phyloP scores from a whole-genome alignment of 2,329 filamentous ascomycete species.

The Pestalotiopsis sp. region DNA sequence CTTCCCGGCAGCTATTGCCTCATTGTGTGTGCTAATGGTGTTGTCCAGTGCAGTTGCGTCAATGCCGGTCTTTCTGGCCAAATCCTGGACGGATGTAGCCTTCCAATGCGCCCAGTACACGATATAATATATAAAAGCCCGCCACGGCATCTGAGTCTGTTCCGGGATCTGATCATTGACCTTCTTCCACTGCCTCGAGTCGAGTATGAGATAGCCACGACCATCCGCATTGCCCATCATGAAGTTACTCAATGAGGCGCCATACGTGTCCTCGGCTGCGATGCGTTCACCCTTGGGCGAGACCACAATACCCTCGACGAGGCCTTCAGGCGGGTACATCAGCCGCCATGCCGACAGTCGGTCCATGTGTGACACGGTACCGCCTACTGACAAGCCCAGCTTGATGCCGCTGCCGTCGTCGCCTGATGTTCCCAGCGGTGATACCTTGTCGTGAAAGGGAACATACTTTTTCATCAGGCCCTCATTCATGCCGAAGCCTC shows the following conservation, averaged over 20 bases:
- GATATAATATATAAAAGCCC: conserved; percentile 3
- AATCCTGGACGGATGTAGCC: conserved; percentile 13
- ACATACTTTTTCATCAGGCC: conserved; percentile 8
- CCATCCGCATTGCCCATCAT: conserved; percentile 13
- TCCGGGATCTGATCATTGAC: conserved; percentile 10
- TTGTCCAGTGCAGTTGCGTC: background rate
- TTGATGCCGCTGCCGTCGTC: conserved; percentile 18
- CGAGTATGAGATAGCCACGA: conserved; percentile 16
- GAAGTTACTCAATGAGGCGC: conserved; percentile 11
- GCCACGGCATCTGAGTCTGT: conserved; percentile 15
- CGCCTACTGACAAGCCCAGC: conserved; percentile 14
- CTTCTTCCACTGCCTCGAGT: conserved; percentile 16
- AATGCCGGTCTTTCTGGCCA: conserved; percentile 8
- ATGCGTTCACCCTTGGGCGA: conserved; percentile 10
- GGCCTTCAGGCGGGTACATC: conserved; percentile 14
- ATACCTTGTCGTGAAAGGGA: conserved; percentile 2
- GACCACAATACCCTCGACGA: conserved; percentile 17
- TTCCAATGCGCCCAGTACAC: conserved; percentile 12
- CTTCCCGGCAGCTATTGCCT: conserved; percentile 1
- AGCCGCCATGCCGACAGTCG: conserved; percentile 15
- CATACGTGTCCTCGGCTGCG: conserved; percentile 14
- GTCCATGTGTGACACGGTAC: conserved; percentile 13
- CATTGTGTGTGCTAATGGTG: conserved; percentile 10
- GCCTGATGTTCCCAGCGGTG: conserved; percentile 12
- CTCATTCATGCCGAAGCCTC: conserved; percentile 16